phyloP scores from a whole-genome alignment of 139 green algal species.

The Yamagishiella unicocca region DNA sequence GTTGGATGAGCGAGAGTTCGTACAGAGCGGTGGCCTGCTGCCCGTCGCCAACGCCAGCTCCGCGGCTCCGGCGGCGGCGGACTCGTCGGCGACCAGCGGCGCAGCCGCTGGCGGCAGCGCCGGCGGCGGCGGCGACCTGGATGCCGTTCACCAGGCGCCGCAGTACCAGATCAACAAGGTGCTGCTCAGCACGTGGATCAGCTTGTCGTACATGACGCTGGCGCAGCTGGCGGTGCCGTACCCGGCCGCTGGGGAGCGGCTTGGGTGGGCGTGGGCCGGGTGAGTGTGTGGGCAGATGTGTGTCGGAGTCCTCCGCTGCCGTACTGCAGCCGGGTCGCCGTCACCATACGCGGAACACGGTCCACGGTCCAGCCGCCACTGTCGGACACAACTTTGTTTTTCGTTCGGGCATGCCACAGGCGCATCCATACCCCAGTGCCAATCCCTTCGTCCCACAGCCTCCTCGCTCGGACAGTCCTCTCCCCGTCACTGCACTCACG shows the following conservation, averaged over 20 bases:
- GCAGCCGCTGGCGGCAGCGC: not conserved
- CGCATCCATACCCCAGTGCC: no score
- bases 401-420: no score
- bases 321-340: no score
- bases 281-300: not conserved
- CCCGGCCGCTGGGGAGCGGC: slow-evolving; percentile 64
- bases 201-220: slow-evolving; percentile 69
- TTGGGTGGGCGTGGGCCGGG: slow-evolving; percentile 44
- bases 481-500: not conserved
- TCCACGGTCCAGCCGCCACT: no score
- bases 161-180: slow-evolving; percentile 47
- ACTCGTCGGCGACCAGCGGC: not conserved
- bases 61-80: not conserved
- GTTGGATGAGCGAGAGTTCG: slow-evolving; percentile 64
- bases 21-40: slow-evolving; percentile 66
- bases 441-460: no score
- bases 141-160: not conserved
- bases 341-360: no score
- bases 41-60: not conserved
- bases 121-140: not conserved
- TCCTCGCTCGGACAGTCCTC: not conserved
- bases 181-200: slow-evolving; percentile 70
- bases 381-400: no score
- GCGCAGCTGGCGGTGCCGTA: slow-evolving; percentile 81
- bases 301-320: not conserved